Base-by-base conservation (phyloP, 2,329 filamentous ascomycete species). In the Fusarium annulatum region DNA sequence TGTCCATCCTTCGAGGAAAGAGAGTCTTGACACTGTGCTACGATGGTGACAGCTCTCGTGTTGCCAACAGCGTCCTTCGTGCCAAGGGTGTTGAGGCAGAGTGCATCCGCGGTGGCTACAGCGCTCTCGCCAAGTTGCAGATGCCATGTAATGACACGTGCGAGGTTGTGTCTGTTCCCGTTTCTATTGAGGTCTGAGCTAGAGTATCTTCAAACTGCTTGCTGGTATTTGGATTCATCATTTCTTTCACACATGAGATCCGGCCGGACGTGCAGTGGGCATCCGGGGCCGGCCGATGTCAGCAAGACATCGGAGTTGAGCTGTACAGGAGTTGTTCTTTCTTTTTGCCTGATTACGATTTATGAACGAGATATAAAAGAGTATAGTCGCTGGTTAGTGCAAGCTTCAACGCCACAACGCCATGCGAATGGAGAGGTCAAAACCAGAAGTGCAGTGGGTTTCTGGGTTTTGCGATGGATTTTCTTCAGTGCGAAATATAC, bases 61-160 rank as follows among this genome's bases (percentile, higher is more conserved):
- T 89, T 16, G 87, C 87, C n/a, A 86, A 86, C 30, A 88, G 87
- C 62, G 83, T 89, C 7, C 78, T 89, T 61, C 82, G 87, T 36
- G 86, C 86, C 1, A 87, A 86, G 73, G 86, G 85, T 0, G 79
- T 86, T 30, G 81, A 84, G 46, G 85, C 86, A 7, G 83, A 85
- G 49, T 85, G 85, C 70, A 75, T 88, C 26, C 79, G 80, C 28
- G 86, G 85, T n/a, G 86, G 86, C 2, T 76, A 77, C 39, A 51
- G 62, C 14, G 78, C 79, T 3, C 66, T 81, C 7, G 66, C 72
- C 9, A 73, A 78, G 60, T 23, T 80, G 43, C 75, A 76, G 39
- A 77, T 80, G 59, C 78, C 77, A 4, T 75, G 72, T 19, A 77
- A 77, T 21, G 68, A 62, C n/a, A 70, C 76, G 1, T 78, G 77